Percentiles rank a stretch among this genome's conserved stretches.
Evolutionary conservation across 2,329 filamentous ascomycete genomes (phyloP).

Genomic region (Pezicula neosporulosa): DNA sequence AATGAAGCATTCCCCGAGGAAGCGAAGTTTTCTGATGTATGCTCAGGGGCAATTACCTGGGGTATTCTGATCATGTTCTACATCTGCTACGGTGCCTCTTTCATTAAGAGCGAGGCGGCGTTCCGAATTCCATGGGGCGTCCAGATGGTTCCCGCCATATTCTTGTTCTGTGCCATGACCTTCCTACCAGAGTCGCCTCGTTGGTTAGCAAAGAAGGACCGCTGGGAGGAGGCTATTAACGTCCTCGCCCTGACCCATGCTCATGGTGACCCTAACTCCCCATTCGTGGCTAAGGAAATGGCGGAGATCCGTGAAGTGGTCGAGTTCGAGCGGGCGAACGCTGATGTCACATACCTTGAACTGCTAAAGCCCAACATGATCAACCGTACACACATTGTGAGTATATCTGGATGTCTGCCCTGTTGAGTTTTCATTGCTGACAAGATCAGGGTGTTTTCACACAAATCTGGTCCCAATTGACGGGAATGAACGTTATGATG

Average conservation of each 20-base stretch:
- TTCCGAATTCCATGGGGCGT: slow-evolving; percentile 64
- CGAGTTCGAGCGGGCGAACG: slow-evolving; percentile 66
- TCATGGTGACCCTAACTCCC: slow-evolving; percentile 59
- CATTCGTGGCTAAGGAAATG: slow-evolving; percentile 65
- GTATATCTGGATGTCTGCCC: not conserved
- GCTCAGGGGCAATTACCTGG: slow-evolving; percentile 59
- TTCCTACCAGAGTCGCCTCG: slow-evolving; percentile 61
- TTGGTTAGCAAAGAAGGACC: slow-evolving; percentile 58
- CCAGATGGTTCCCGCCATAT: slow-evolving; percentile 57
- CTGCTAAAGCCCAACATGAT: slow-evolving; percentile 68
- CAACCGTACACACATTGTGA: slow-evolving; percentile 59
- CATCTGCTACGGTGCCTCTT: slow-evolving; percentile 61
- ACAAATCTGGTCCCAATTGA: slow-evolving; percentile 73
- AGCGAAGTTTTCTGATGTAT: slow-evolving; percentile 9
- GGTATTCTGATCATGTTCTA: slow-evolving; percentile 70
- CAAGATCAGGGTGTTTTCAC: slow-evolving; percentile 52
- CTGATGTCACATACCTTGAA: slow-evolving; percentile 65
- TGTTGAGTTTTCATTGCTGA: not conserved
- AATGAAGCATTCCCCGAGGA: slow-evolving; percentile 1
- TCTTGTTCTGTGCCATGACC: slow-evolving; percentile 54
- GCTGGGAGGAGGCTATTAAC: slow-evolving; percentile 49
- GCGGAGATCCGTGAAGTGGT: slow-evolving; percentile 70
- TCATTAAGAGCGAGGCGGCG: slow-evolving; percentile 51
- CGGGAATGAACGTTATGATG: slow-evolving; percentile 75
- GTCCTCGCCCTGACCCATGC: slow-evolving; percentile 48